phyloP scores from a whole-genome alignment of 495 filamentous ascomycete genomes.

The Aspergillus cavernicola region DNA sequence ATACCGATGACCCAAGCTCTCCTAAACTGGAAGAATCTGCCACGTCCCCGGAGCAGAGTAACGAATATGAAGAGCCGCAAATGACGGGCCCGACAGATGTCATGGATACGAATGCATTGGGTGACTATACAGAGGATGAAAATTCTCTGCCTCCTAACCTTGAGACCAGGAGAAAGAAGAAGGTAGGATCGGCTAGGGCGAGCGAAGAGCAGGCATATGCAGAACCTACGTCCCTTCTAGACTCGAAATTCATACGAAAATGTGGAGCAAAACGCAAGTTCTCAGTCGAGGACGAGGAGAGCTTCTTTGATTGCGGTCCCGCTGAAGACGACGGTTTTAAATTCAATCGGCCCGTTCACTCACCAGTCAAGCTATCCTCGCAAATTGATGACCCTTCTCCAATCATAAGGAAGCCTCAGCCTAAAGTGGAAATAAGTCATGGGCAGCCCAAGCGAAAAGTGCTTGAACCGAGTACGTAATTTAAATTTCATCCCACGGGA shows the following conservation, averaged over 20 bases:
- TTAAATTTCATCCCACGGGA: background rate
- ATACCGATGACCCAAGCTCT: conserved; percentile 50
- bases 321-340: conserved; percentile 47
- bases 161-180: conserved; percentile 41
- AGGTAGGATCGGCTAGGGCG: conserved; percentile 40
- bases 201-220: conserved; percentile 34
- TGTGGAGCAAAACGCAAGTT: conserved; percentile 62
- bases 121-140: conserved; percentile 8
- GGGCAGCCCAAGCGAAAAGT: conserved; percentile 42
- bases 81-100: conserved; percentile 1
- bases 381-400: conserved; percentile 16
- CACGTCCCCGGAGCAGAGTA: conserved; percentile 46
- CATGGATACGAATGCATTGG: background rate
- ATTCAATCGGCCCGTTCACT: conserved; percentile 34
- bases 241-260: conserved; percentile 24
- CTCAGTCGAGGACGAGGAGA: conserved; percentile 49
- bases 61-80: conserved; percentile 58
- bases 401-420: conserved; percentile 18
- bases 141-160: conserved; percentile 30
- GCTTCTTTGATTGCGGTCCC: conserved; percentile 20
- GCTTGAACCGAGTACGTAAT: conserved; percentile 56
- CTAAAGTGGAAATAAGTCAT: conserved; percentile 13
- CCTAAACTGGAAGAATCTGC: conserved; percentile 63
- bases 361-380: conserved; percentile 11
- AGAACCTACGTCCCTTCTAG: background rate